These are phyloP conservation scores for Alternaria burnsii DNA, from an alignment of 2,329 filamentous ascomycete species.

Conservation along the genomic window DNA sequence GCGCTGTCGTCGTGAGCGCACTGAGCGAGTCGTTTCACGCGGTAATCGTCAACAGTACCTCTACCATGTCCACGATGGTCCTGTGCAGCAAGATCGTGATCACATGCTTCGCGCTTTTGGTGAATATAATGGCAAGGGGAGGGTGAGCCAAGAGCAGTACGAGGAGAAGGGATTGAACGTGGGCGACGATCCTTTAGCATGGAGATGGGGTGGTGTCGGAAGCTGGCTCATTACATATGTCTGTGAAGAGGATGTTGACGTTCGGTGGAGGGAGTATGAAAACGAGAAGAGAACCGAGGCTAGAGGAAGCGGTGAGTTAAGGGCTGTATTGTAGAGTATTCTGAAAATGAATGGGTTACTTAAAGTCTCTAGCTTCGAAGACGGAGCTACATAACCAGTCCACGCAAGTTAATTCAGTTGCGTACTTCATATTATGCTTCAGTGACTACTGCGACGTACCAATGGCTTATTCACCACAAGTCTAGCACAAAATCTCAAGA, in stretches of 20 bases:
- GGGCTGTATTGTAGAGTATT: slow-evolving; percentile 30
- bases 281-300: slow-evolving; percentile 7
- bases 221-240: slow-evolving; percentile 49
- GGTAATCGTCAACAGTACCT: slow-evolving; percentile 70
- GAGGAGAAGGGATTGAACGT: slow-evolving; percentile 31
- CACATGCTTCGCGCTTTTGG: slow-evolving; percentile 37
- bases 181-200: slow-evolving; percentile 47
- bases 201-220: slow-evolving; percentile 48
- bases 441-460: not conserved
- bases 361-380: not conserved
- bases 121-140: slow-evolving; percentile 39
- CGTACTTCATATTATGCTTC: not conserved
- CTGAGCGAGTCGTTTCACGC: slow-evolving; percentile 66
- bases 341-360: not conserved
- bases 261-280: slow-evolving; percentile 37
- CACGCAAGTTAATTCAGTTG: no score
- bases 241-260: slow-evolving; percentile 46
- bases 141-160: slow-evolving; percentile 27
- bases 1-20: slow-evolving; percentile 64
- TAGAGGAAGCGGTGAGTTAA: slow-evolving; percentile 17
- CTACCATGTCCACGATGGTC: slow-evolving; percentile 68
- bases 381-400: not conserved
- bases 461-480: not conserved
- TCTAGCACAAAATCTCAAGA: not conserved
- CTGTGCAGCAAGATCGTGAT: slow-evolving; percentile 65